Percentiles rank a stretch among this genome's conserved stretches.
Conservation (phyloP, 345 rosid species). For the Eucalyptus grandis region DNA sequence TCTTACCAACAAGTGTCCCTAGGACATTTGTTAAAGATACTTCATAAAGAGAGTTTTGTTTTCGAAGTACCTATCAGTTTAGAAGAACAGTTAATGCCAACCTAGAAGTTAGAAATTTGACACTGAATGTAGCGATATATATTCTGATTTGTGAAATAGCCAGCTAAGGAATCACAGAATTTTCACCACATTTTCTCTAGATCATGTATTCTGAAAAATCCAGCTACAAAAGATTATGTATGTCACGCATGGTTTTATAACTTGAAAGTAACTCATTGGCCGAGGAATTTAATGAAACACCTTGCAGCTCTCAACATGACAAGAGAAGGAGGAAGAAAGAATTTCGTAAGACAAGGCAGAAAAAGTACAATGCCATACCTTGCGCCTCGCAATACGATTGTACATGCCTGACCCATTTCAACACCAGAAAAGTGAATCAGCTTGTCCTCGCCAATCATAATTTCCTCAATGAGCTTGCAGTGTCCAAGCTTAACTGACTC, state of each 20-base stretch:
- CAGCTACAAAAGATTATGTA: background rate
- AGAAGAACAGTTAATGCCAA: background rate
- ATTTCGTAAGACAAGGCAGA: background rate
- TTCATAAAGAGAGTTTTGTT: background rate
- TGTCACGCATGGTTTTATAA: background rate
- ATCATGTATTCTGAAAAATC: background rate
- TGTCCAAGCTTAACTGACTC: constrained; percentile 97
- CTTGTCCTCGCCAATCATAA: constrained; percentile 99
- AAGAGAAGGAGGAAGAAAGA: background rate
- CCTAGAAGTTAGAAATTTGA: background rate
- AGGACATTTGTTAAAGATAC: background rate
- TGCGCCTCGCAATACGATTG: constrained; percentile 90
- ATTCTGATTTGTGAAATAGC: background rate
- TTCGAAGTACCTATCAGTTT: background rate
- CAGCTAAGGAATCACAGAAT: background rate
- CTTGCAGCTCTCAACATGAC: background rate
- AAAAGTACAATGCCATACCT: constrained; percentile 24
- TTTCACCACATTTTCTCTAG: background rate
- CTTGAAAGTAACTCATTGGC: background rate
- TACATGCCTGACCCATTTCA: constrained; percentile 96
- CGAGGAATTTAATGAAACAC: background rate
- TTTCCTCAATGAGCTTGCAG: constrained; percentile 91
- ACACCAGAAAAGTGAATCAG: constrained; percentile 95
- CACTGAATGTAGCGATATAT: background rate
- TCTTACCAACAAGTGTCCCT: background rate